Base-by-base conservation (phyloP, 352 stramenopile genomes). In the Aphanomyces euteiches region DNA sequence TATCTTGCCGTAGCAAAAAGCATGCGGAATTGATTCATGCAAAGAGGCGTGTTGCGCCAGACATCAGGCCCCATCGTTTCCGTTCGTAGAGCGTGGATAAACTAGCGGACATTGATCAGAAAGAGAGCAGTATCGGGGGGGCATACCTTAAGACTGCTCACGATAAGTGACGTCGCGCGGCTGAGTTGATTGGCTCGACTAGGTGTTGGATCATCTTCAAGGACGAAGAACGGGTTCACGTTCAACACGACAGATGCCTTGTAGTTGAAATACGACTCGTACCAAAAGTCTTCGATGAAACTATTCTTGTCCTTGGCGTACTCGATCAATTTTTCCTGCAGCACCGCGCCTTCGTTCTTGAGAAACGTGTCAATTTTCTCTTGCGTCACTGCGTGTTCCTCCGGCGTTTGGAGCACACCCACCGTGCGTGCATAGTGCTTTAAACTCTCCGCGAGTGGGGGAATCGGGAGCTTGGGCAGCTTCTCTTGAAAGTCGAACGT, bases 221-320 rank as follows among this genome's bases (percentile, higher is more conserved):
- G 73, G 40, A 98, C 82, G 83, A 98, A 98, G 76, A 97, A 98
- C 38, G 96, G 94, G 77, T 99, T 99, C 21, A 98, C 84, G 75
- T 99, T 98, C 56, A 99, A 82, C 63, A 98, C 93, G 10, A 98
- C 90, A 7, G 83, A 93, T 54, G 78, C 89, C 76, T 96, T 88
- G 58, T 94, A 90, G 73, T 92, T 95, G 6, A 98, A 76, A 76
- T 99, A 99, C 39, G 90, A 85, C 68, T 98, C 96, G 73, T 94
- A 96, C 95, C 96, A 99, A 78, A 98, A 99, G 75, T 97, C 93
- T 66, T 94, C 87, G 57, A 94, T 94, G 77, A 85, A 94, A 45
- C 78, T 89, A 61, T 80, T 78, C 75, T 92, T 90, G 77, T 92
- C 79, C 65, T 81, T 72, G 47, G 79, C 84, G 72, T 94, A 92